Conservation (phyloP, 352 stramenopile species). For the Pythium brachiatum region DNA sequence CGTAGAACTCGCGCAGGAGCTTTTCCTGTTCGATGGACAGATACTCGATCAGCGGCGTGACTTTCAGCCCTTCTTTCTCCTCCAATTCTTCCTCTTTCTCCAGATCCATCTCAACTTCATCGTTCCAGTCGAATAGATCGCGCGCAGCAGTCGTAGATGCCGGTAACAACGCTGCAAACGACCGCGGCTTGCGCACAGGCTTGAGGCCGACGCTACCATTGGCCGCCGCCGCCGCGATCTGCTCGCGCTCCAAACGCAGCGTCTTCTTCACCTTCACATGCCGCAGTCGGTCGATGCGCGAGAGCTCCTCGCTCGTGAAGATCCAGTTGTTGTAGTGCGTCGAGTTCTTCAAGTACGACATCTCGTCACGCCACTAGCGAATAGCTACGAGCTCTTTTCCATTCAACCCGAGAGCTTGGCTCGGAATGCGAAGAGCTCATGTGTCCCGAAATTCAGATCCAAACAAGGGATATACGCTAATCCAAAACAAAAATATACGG, state of each 20-base stretch:
- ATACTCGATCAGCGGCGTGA: conserved; percentile 56
- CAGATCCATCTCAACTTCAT: conserved; percentile 54
- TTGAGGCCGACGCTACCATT: conserved; percentile 27
- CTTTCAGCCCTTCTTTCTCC: conserved; percentile 47
- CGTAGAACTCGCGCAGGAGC: conserved; percentile 69
- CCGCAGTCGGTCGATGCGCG: conserved; percentile 50
- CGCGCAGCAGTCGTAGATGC: conserved; percentile 52
- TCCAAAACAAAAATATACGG: background rate
- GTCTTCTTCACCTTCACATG: conserved; percentile 61
- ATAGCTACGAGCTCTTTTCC: too few species aligned
- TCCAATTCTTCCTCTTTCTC: conserved; percentile 42
- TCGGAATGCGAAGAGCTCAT: background rate
- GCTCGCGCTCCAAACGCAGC: conserved; percentile 61
- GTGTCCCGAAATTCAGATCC: background rate
- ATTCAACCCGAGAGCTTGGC: background rate
- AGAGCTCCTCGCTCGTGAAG: conserved; percentile 65
- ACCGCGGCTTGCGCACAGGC: conserved; percentile 59
- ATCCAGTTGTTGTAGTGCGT: conserved; percentile 91
- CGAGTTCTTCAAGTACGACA: conserved; percentile 82
- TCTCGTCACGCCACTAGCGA: conserved; percentile 27
- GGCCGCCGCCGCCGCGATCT: conserved; percentile 26
- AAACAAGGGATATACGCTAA: background rate
- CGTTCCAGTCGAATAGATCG: conserved; percentile 77
- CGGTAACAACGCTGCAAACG: conserved; percentile 75
- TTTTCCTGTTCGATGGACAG: conserved; percentile 60